Evolutionary conservation across 2,329 filamentous ascomycete genomes (phyloP).

Genomic region (Phyllosticta citriasiana): DNA sequence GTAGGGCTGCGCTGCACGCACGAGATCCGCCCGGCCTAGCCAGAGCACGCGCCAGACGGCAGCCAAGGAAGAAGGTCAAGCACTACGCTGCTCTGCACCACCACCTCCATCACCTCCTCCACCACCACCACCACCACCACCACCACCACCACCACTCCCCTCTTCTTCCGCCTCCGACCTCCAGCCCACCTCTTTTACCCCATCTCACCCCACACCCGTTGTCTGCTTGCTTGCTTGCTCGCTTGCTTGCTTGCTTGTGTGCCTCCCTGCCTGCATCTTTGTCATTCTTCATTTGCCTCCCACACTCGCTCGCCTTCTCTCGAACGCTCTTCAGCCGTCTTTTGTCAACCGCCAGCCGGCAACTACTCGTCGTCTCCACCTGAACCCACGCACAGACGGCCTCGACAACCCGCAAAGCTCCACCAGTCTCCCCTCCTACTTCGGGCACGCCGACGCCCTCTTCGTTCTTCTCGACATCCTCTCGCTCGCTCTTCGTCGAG

Average conservation of each 20-base stretch:
- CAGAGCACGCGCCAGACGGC: neutral
- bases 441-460: neutral
- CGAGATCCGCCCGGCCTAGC: neutral
- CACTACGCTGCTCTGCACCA: neutral
- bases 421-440: neutral
- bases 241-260: neutral
- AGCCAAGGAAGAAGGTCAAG: neutral
- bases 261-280: neutral
- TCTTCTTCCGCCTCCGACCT: neutral
- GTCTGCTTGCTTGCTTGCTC: neutral
- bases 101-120: neutral
- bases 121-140: neutral
- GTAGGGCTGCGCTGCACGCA: neutral
- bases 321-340: neutral
- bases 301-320: neutral
- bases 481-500: conserved; percentile 3
- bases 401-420: neutral
- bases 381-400: neutral
- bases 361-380: neutral
- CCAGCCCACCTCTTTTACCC: neutral
- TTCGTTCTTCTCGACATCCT: neutral
- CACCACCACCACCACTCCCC: neutral
- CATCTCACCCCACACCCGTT: neutral
- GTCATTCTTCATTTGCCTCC: neutral
- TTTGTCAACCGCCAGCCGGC: neutral